Evolutionary conservation across 192 early-diverging fungal genomes (phyloP), one percentile per base, ranked within the genome.

Genomic region (Paraglomus brasilianum): DNA sequence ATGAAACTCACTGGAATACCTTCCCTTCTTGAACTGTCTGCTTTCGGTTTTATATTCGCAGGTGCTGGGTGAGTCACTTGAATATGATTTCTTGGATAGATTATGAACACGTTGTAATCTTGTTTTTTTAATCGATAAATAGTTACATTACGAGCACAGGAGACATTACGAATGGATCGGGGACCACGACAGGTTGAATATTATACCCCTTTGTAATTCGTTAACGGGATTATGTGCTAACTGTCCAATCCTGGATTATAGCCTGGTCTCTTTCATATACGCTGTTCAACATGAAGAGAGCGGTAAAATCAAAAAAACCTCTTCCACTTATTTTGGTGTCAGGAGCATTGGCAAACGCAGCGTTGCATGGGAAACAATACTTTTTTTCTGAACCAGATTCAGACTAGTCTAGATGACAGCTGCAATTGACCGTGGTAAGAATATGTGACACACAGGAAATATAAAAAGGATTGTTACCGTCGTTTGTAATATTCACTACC

Each of bases 21-120:
- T n/a, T 42, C 57, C 10, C 9, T 59, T 6, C 42, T 9, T 9
- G 9, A 19, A 42, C 11, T 11, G 6, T 7, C n/a, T 36, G 57
- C 22, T 7, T 59, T 59, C 42, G 15, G 57, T 59, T 41, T 59
- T 10, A 59, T 59, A 15, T 59, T 59, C 42, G 21, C 57, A 17
- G 9, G 21, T 59, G 21, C 57, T 5, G 57, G 57, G 57, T 59
- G 42, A 13, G 21, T 59, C 14, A 4, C 36, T 55, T 55, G 30
- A 15, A 55, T 19, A 21, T 19, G 11, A 21, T 8, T 24, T 59
- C 15, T 9, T 59, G 10, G 10, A 17, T 5, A 14, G 17, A 30
- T 30, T 30, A 3, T 30, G 30, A 30, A 3, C 30, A 30, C 30
- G 30, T 30, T 30, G 30, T 30, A 30, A 30, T 30, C 30, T 30